Evolutionary conservation across 2,329 filamentous ascomycete species (phyloP).

Genomic region (Lecanicillium sp.): DNA sequence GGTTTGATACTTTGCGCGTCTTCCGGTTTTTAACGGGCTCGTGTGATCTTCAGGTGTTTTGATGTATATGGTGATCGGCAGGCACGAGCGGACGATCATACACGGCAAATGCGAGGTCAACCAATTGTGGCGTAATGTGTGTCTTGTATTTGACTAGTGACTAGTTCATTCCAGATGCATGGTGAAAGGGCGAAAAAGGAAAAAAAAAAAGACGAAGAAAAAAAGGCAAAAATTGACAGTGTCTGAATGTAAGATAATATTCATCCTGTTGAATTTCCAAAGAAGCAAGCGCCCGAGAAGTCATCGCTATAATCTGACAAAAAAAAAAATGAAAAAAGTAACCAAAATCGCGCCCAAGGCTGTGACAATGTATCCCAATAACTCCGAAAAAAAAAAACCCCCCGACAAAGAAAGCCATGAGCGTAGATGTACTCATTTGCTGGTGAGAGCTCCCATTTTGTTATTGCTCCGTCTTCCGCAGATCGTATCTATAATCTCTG

Average conservation of each 20-base stretch:
- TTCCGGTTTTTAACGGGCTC: too few relatives aligned
- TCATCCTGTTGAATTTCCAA: not conserved
- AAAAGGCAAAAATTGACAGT: not conserved
- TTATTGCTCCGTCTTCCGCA: not conserved
- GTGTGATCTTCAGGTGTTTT: too few relatives aligned
- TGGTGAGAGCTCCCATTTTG: not conserved
- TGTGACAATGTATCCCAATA: slow-evolving; percentile 5
- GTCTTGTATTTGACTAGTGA: not conserved
- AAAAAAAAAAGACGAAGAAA: not conserved
- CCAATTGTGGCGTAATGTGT: too few relatives aligned
- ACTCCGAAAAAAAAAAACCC: not conserved
- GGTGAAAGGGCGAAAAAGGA: not conserved
- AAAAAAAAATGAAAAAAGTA: not conserved
- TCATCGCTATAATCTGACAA: not conserved
- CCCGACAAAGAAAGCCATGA: not conserved
- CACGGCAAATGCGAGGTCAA: too few relatives aligned
- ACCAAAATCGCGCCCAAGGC: too few relatives aligned
- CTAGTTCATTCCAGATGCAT: slow-evolving; percentile 11
- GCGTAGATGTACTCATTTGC: not conserved
- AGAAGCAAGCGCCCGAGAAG: not conserved
- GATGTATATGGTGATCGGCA: too few relatives aligned
- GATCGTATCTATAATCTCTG: not conserved
- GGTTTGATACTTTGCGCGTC: too few relatives aligned
- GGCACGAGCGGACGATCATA: too few relatives aligned
- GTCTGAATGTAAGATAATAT: too few relatives aligned